phyloP scores from a whole-genome alignment of 2,329 filamentous ascomycete species.

The Macrophomina pseudophaseolina region DNA sequence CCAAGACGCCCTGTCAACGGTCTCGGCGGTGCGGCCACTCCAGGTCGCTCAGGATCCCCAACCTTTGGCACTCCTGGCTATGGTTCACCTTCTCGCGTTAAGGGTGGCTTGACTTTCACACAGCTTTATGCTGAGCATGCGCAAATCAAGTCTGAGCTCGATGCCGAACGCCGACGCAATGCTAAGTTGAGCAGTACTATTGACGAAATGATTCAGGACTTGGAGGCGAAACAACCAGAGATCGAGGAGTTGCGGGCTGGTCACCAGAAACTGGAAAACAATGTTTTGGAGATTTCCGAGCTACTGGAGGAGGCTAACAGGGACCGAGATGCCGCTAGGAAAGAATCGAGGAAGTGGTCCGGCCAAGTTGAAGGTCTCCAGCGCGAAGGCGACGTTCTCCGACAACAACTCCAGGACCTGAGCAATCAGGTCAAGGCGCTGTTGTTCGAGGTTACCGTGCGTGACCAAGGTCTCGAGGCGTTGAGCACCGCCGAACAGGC shows the following conservation, averaged over 20 bases:
- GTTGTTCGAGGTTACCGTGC: slow-evolving; percentile 81
- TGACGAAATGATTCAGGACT: slow-evolving; percentile 81
- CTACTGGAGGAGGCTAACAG: slow-evolving; percentile 81
- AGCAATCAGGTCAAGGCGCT: slow-evolving; percentile 90
- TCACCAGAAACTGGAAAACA: slow-evolving; percentile 76
- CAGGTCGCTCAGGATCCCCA: slow-evolving; percentile 57
- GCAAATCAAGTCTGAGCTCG: slow-evolving; percentile 71
- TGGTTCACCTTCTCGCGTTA: slow-evolving; percentile 53
- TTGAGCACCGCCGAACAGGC: slow-evolving; percentile 73
- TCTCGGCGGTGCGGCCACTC: slow-evolving; percentile 49
- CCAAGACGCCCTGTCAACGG: slow-evolving; percentile 60
- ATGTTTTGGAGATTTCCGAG: slow-evolving; percentile 77
- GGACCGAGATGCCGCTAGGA: slow-evolving; percentile 78
- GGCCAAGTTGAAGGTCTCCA: slow-evolving; percentile 67
- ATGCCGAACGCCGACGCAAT: slow-evolving; percentile 74
- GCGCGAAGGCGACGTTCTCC: slow-evolving; percentile 76
- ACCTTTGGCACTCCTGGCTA: slow-evolving; percentile 57
- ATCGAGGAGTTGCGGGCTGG: slow-evolving; percentile 84
- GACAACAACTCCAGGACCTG: slow-evolving; percentile 85
- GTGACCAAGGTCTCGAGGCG: slow-evolving; percentile 76
- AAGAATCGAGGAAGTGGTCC: slow-evolving; percentile 78
- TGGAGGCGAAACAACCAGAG: slow-evolving; percentile 87
- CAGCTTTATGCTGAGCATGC: slow-evolving; percentile 68
- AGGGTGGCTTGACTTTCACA: slow-evolving; percentile 63
- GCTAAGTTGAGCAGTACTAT: slow-evolving; percentile 76